Conservation (phyloP, 169 alveolate genomes). For the Eimeria praecox region DNA sequence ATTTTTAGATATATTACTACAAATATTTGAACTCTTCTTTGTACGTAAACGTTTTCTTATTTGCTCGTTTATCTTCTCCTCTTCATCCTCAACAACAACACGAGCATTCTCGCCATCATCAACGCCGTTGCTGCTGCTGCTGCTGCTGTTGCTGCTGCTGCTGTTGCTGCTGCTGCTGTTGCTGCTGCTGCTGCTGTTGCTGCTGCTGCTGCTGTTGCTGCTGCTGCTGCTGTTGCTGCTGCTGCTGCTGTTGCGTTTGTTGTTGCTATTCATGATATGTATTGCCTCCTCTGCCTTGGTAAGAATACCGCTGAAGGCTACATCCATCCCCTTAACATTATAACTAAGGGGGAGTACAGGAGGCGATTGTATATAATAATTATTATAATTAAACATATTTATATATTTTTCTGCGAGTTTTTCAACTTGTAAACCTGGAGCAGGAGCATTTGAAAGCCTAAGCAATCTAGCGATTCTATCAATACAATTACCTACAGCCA, state of each 20-base stretch:
- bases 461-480: constrained; percentile 98
- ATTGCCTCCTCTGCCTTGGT: constrained; percentile 78
- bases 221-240: not conserved
- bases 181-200: not conserved
- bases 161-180: no score
- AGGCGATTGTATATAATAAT: not conserved
- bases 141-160: no score
- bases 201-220: not conserved
- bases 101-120: no score
- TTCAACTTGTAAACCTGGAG: constrained; percentile 99
- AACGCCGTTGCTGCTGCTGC: no score
- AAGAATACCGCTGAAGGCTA: constrained; percentile 96
- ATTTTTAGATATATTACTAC: not conserved
- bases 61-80: no score
- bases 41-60: no score
- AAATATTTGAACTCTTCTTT: not conserved
- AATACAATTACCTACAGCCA: constrained; percentile 99
- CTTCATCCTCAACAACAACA: no score
- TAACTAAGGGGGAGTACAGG: constrained; percentile 96
- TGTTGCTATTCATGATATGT: constrained; percentile 13
- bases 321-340: constrained; percentile 99
- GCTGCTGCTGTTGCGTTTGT: not conserved
- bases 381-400: not conserved
- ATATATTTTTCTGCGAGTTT: constrained; percentile 94
- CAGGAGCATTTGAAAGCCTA: constrained; percentile 98